Conservation (phyloP, 495 filamentous ascomycete genomes). For the Talaromyces trachyspermus region DNA sequence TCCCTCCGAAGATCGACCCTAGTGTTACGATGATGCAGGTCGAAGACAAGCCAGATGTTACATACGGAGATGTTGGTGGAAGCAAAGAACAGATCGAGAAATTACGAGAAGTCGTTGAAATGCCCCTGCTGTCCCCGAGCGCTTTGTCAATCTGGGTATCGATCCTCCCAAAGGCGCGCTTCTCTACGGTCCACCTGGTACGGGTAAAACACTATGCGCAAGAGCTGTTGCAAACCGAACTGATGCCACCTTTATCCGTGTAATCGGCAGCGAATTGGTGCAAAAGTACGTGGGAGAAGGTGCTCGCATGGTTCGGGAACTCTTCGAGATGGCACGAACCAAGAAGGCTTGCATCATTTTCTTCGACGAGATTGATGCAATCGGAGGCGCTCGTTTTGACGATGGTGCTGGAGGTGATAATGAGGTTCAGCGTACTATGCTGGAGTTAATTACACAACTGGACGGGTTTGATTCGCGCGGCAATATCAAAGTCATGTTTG, state of each 20-base stretch:
- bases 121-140: slow-evolving; percentile 95
- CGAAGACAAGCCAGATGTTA: slow-evolving; percentile 98
- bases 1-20: slow-evolving; percentile 99
- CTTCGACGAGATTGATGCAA: slow-evolving; percentile 98
- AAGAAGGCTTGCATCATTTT: slow-evolving; percentile 99
- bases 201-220: slow-evolving; percentile 96
- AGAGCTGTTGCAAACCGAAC: slow-evolving; percentile 95
- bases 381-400: slow-evolving; percentile 97
- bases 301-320: slow-evolving; percentile 93
- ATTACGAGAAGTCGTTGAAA: slow-evolving; percentile 95
- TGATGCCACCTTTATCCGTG: slow-evolving; percentile 96
- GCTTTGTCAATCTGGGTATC: slow-evolving; percentile 95
- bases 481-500: slow-evolving; percentile 99
- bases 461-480: slow-evolving; percentile 96
- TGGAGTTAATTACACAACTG: slow-evolving; percentile 95
- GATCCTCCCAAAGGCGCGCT: slow-evolving; percentile 97
- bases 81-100: slow-evolving; percentile 99
- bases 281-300: slow-evolving; percentile 99
- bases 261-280: slow-evolving; percentile 93
- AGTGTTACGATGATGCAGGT: slow-evolving; percentile 99
- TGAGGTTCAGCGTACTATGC: slow-evolving; percentile 98
- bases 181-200: slow-evolving; percentile 93
- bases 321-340: slow-evolving; percentile 98
- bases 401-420: slow-evolving; percentile 98
- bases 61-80: slow-evolving; percentile 96